Conservation (phyloP, 169 alveolate species). For the Haemoproteus tartakovskyi region DNA sequence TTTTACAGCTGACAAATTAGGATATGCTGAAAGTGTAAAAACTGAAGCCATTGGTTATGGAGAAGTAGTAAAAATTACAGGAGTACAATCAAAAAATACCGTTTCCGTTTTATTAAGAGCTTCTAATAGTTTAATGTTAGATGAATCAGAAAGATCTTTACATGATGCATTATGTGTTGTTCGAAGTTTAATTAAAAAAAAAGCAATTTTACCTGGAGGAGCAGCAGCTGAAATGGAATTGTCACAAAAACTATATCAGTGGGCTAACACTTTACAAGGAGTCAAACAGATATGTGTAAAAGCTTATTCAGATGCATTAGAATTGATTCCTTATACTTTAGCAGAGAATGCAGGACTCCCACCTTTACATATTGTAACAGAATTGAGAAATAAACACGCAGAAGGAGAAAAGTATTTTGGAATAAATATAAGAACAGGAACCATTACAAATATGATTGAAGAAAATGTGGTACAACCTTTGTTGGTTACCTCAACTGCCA, state of each 20-base stretch:
- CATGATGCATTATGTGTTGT: slow-evolving; percentile 99
- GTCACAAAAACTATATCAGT: slow-evolving; percentile 82
- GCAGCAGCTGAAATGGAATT: slow-evolving; percentile 98
- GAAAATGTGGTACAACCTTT: slow-evolving; percentile 96
- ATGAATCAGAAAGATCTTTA: slow-evolving; percentile 98
- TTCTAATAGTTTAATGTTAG: slow-evolving; percentile 91
- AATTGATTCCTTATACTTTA: slow-evolving; percentile 98
- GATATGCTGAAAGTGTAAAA: slow-evolving; percentile 91
- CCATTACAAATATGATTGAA: slow-evolving; percentile 88
- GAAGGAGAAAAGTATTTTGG: slow-evolving; percentile 91
- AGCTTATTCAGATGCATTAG: slow-evolving; percentile 98
- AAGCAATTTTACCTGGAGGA: slow-evolving; percentile 98
- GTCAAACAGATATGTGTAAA: slow-evolving; percentile 93
- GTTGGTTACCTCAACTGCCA: slow-evolving; percentile 95
- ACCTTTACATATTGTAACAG: slow-evolving; percentile 96
- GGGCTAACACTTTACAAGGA: slow-evolving; percentile 92
- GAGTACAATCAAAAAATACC: slow-evolving; percentile 92
- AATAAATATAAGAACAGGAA: slow-evolving; percentile 89
- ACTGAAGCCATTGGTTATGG: slow-evolving; percentile 87
- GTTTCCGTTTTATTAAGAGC: slow-evolving; percentile 96
- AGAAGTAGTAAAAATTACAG: slow-evolving; percentile 92
- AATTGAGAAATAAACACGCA: slow-evolving; percentile 89
- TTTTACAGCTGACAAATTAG: slow-evolving; percentile 95
- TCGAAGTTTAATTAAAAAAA: slow-evolving; percentile 93
- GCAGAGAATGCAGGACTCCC: slow-evolving; percentile 99